Evolutionary conservation across 441 rosid species (phyloP), one percentile per base, ranked within the genome.

Genomic region (Erysimum cheiri): DNA sequence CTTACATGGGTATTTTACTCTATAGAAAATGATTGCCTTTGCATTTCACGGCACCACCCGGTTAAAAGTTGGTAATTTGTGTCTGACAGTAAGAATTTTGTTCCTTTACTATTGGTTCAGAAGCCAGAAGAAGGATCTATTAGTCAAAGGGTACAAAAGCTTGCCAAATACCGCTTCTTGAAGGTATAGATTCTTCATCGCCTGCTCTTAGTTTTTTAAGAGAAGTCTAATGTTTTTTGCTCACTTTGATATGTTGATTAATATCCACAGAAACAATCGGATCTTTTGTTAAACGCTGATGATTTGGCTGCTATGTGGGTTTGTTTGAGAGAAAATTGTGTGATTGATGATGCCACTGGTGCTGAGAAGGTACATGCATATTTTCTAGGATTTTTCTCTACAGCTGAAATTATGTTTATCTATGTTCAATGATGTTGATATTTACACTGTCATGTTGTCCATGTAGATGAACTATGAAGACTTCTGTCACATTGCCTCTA

Each of bases 251-350:
- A 26, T 75, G 67, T 26, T 67, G 15, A 53, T 60, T 78, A 55
- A 50, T 66, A 67, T 75, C 57, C 81, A 76, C 96, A 95, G 99
- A 95, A 92, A 75, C 99, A 95, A 82, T 89, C 98, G 1, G 99
- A 95, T 88, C 90, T 91, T 68, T 74, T 95, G 77, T 82, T 92
- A 54, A 95, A 95, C 49, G 94, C 98, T 12, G 99, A 95, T 81
- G 99, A 95, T 80, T 85, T 95, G 77, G 96, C 94, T 84, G 96
- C 95, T 60, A 95, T 95, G 98, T 95, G 98, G 99, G 88, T 84
- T 80, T 92, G 97, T 82, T 82, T 95, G 77, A 87, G 99, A 80
- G 99, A 95, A 75, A 95, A 92, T 63, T 95, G 99, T 84, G 99
- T 95, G 52, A 89, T 95, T 72, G 99, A 92, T 81, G 99, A 95